Evolutionary conservation across 1,139 yeast genomes (phyloP).

Genomic region (Pneumocystis jirovecii): DNA sequence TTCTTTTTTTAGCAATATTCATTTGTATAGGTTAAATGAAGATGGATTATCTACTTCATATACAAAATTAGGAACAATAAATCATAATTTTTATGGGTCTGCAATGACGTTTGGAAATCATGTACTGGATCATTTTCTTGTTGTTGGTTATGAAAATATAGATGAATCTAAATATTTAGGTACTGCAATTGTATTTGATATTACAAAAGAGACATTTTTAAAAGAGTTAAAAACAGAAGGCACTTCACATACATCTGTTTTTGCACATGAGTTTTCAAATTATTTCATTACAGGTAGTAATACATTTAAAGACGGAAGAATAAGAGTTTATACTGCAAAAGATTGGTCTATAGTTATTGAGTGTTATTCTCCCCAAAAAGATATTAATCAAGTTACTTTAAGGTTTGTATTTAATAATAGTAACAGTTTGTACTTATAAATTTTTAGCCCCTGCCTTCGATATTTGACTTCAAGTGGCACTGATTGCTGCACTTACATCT

Average conservation of each 20-base stretch:
- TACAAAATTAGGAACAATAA: neutral
- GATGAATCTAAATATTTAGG: slow-evolving; percentile 1
- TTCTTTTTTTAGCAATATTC: neutral
- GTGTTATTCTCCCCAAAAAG: slow-evolving; percentile 5
- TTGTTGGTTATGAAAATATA: slow-evolving; percentile 5
- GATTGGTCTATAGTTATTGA: neutral
- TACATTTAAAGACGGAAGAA: neutral
- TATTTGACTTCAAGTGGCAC: slow-evolving; percentile 9
- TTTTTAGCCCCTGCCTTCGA: slow-evolving; percentile 1
- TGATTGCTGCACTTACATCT: slow-evolving; percentile 4
- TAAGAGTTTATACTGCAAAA: slow-evolving; percentile 2
- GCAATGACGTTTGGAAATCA: slow-evolving; percentile 3
- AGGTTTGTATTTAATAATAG: neutral
- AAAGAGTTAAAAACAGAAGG: slow-evolving; percentile 1
- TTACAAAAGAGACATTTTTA: neutral
- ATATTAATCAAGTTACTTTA: slow-evolving; percentile 6
- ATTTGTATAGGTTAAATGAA: neutral
- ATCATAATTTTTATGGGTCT: slow-evolving; percentile 2
- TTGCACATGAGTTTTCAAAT: neutral
- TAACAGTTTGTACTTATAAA: neutral
- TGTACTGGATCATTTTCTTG: neutral
- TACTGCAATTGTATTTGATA: slow-evolving; percentile 4
- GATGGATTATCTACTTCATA: neutral
- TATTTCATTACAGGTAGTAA: slow-evolving; percentile 5
- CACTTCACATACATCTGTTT: slow-evolving; percentile 4